Percentiles rank a stretch among this genome's conserved stretches.
Evolutionary conservation across 768 basidiomycete genomes (phyloP).

Genomic region (Boletus sp.): DNA sequence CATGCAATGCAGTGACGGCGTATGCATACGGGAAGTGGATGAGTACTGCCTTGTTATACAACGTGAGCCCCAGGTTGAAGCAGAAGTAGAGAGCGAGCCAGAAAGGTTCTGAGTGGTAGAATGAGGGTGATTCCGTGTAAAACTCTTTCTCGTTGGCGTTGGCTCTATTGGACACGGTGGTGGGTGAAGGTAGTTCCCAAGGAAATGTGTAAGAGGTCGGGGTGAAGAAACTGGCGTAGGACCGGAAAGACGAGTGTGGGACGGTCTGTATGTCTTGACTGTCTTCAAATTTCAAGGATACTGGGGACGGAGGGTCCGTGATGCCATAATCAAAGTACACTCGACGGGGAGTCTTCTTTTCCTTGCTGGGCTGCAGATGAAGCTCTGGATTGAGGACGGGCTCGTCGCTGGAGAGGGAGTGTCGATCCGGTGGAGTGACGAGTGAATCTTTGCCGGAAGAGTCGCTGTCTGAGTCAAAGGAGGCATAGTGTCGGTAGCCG

Average conservation of each 20-base stretch:
- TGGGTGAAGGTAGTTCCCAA: constrained; percentile 20
- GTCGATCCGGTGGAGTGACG: neutral
- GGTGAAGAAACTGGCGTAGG: constrained; percentile 1
- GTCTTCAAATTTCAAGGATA: constrained; percentile 8
- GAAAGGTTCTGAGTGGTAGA: constrained; percentile 33
- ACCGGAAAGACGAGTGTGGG: neutral
- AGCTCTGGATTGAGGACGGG: neutral
- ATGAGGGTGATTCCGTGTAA: constrained; percentile 13
- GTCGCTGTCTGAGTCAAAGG: constrained; percentile 14
- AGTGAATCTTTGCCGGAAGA: constrained; percentile 8
- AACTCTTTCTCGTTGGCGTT: constrained; percentile 2
- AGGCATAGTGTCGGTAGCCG: neutral
- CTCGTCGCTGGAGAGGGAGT: constrained; percentile 7
- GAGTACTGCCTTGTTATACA: constrained; percentile 94
- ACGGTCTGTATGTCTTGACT: neutral
- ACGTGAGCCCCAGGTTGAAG: constrained; percentile 87
- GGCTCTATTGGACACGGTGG: neutral
- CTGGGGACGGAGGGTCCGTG: neutral
- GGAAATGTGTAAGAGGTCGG: constrained; percentile 13
- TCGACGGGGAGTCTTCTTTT: constrained; percentile 18
- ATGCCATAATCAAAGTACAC: constrained; percentile 23
- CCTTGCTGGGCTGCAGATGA: constrained; percentile 5
- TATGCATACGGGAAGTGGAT: constrained; percentile 94
- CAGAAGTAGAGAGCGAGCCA: constrained; percentile 85
- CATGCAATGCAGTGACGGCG: constrained; percentile 89